These are phyloP conservation scores for Aeschynomene evenia DNA, from an alignment of 306 rosid genomes.

Conservation along the genomic window DNA sequence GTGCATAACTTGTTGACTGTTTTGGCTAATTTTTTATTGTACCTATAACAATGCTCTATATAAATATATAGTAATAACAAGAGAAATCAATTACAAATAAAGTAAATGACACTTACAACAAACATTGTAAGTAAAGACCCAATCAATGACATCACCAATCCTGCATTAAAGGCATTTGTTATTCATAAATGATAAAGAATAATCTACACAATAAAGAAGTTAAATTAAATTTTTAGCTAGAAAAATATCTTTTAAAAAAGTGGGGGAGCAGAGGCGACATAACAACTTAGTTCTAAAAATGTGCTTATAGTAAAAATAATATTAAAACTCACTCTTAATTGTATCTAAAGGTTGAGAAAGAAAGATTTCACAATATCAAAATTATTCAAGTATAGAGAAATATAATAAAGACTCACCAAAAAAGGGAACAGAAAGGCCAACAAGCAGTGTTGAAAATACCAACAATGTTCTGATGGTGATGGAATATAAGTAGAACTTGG, in stretches of 20 bases:
- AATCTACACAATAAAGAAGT: background rate
- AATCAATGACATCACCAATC: conserved; percentile 83
- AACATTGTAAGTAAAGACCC: conserved; percentile 95
- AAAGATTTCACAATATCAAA: background rate
- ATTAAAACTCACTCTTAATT: background rate
- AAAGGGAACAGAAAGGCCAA: conserved; percentile 80
- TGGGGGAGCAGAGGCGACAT: too few relatives aligned
- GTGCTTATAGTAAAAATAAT: background rate
- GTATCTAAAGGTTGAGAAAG: background rate
- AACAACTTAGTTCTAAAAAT: background rate
- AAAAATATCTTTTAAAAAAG: background rate
- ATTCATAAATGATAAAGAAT: too few relatives aligned
- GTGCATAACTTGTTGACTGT: too few relatives aligned
- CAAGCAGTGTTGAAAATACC: conserved; percentile 69
- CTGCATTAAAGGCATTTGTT: conserved; percentile 42
- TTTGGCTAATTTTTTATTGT: too few relatives aligned
- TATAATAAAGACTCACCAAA: conserved; percentile 56
- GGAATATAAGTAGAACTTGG: conserved; percentile 52
- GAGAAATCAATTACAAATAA: background rate
- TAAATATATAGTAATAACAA: background rate
- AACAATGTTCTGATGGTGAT: conserved; percentile 67
- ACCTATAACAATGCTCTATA: too few relatives aligned
- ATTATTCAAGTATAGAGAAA: background rate
- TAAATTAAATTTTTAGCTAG: background rate
- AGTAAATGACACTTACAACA: conserved; percentile 58